phyloP scores from a whole-genome alignment of 2,329 filamentous ascomycete species.

The Penicillium griseofulvum region DNA sequence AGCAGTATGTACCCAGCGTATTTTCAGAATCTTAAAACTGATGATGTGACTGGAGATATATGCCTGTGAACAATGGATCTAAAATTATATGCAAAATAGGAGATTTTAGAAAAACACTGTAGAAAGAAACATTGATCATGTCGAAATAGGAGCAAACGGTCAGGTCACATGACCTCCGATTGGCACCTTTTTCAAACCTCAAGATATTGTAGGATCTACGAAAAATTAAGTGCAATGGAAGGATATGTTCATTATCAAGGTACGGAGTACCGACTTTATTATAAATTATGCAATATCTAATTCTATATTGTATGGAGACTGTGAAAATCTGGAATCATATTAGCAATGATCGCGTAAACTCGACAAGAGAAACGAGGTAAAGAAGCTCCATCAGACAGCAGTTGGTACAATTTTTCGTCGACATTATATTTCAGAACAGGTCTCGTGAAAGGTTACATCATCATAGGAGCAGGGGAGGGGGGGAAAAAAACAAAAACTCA shows the following conservation, averaged over 20 bases:
- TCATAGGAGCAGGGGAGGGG: constrained; percentile 1
- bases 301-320: neutral
- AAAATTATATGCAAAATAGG: too few relatives aligned
- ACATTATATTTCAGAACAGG: constrained; percentile 62
- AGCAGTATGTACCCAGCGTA: too few relatives aligned
- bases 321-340: constrained; percentile 2
- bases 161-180: too few relatives aligned
- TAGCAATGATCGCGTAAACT: constrained; percentile 14
- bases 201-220: too few relatives aligned
- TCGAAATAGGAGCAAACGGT: too few relatives aligned
- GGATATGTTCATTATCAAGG: neutral
- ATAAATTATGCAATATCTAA: neutral
- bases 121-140: too few relatives aligned
- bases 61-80: too few relatives aligned
- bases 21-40: neutral
- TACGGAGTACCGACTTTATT: neutral
- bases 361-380: constrained; percentile 13
- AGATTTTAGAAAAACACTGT: too few relatives aligned
- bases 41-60: neutral
- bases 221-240: neutral
- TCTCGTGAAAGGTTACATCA: constrained; percentile 13
- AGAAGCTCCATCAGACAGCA: constrained; percentile 47
- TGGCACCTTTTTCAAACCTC: too few relatives aligned
- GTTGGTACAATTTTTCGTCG: constrained; percentile 46
- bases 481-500: constrained; percentile 10